Evolutionary conservation across 345 rosid genomes (phyloP), one percentile per base, ranked within the genome.

Genomic region (Turnera subulata): DNA sequence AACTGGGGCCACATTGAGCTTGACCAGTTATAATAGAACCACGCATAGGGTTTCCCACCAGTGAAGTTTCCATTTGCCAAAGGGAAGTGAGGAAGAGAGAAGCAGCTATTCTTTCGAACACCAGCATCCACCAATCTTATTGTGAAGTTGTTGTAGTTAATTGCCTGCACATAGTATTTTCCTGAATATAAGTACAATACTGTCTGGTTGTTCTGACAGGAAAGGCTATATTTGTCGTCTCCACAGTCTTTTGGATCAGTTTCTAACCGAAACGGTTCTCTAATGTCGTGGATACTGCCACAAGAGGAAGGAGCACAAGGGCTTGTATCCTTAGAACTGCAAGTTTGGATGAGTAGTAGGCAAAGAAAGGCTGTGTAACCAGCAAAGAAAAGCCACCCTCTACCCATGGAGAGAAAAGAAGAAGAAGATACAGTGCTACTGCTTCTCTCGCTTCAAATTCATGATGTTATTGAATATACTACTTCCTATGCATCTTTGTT

Each of bases 221-320:
- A 21, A 9, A 75, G 56, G 39, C 53, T 59, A 26, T 54, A 60
- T 0, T 2, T 6, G 1, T 11, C 26, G 13, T 49, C 15, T 3
- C 67, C 72, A 22, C 75, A 69, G 20, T 15, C 45, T 32, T 21
- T 17, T 2, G 62, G 73, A 6, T 71, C 70, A 14, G 23, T n/a
- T 32, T 18, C 17, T 29, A 75, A 54, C 18, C 73, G 55, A 19
- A 75, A 67, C 25, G 80, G 73, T 55, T 48, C 33, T 46, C 49
- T 55, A 22, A 75, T 60, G 58, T 46, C 63, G 1, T 22, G 62
- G 6, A 74, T 26, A n/a, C 25, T 46, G n/a, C 76, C 80, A 9
- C 76, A n/a, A n/a, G n/a, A 71, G 17, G 68, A 75, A 42, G 73
- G 50, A 1, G 48, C n/a, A 45, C 54, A 53, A 1, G 16, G 6